Percentiles rank a stretch among this genome's conserved stretches.
Conservation (phyloP, 768 basidiomycete species). For the Mycena kentingensis region DNA sequence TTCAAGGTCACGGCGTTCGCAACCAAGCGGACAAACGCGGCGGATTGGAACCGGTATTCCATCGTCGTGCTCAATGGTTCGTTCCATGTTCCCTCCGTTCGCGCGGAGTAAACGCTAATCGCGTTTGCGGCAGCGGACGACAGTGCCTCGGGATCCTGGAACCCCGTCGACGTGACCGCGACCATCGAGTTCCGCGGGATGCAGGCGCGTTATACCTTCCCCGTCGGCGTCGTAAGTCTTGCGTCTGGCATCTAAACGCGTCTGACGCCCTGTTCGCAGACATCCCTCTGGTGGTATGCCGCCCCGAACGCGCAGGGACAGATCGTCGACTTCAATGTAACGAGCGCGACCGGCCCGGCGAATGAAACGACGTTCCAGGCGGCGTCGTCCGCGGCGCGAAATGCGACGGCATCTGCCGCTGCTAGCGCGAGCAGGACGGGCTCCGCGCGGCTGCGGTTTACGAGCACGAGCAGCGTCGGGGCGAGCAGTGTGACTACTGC, state of each 20-base stretch:
- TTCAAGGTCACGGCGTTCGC: conserved; percentile 67
- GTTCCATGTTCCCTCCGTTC: conserved; percentile 3
- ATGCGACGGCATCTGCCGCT: no score
- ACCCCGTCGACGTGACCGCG: conserved; percentile 53
- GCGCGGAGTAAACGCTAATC: not conserved
- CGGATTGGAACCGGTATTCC: conserved; percentile 65
- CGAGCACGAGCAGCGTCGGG: no score
- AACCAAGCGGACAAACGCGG: conserved; percentile 52
- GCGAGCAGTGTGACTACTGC: no score
- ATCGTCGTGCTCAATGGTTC: conserved; percentile 75
- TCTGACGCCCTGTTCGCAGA: not conserved
- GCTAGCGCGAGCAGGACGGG: no score
- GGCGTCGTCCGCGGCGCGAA: no score
- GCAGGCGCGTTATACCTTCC: conserved; percentile 77
- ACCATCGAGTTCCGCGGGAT: conserved; percentile 68
- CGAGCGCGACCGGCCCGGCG: no score
- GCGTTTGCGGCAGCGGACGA: conserved; percentile 46
- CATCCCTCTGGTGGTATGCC: not conserved
- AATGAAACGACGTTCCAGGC: no score
- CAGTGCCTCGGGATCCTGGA: conserved; percentile 47
- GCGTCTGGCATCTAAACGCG: no score
- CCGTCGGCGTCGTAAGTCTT: conserved; percentile 64
- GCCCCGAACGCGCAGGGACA: not conserved
- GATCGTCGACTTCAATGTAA: not conserved
- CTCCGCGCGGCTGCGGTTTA: no score